Conservation (phyloP, 208 protist species). For the Crithidia fasciculata region DNA sequence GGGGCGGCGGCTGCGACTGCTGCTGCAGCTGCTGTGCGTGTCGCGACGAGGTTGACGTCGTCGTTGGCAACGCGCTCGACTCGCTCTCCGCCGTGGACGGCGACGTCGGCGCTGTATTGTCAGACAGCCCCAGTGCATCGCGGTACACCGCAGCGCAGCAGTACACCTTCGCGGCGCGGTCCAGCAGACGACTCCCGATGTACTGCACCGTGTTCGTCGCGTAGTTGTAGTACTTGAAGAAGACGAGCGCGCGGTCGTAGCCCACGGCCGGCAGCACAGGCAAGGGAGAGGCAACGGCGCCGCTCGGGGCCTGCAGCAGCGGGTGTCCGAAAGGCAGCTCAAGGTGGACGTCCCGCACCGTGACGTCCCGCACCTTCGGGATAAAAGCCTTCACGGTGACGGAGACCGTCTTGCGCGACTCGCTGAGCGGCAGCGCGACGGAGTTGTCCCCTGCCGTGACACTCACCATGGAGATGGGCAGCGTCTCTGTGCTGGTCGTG, state of each 20-base stretch:
- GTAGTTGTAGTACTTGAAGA: constrained; percentile 86
- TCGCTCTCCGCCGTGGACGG: neutral
- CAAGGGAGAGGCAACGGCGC: constrained; percentile 1
- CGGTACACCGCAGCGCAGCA: constrained; percentile 47
- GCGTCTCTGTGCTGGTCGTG: constrained; percentile 22
- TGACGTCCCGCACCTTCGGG: constrained; percentile 12
- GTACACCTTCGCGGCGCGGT: constrained; percentile 42
- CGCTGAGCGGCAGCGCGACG: constrained; percentile 24
- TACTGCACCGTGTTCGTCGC: constrained; percentile 56
- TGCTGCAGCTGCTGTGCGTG: no score
- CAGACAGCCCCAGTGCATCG: constrained; percentile 36
- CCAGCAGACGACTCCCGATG: constrained; percentile 58
- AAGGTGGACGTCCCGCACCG: constrained; percentile 39
- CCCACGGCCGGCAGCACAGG: constrained; percentile 36
- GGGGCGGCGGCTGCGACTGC: constrained; percentile 8
- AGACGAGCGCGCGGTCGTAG: constrained; percentile 56
- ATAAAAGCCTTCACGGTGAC: constrained; percentile 20
- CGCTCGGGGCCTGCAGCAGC: constrained; percentile 4
- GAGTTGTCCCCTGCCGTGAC: constrained; percentile 22
- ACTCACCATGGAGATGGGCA: constrained; percentile 18
- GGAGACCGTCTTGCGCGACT: constrained; percentile 20
- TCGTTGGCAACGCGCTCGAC: neutral
- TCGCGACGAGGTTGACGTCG: neutral
- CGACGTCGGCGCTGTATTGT: neutral
- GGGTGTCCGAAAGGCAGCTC: constrained; percentile 27